A percentile compares a stretch with the other conserved stretches of the same genome.
These are phyloP conservation scores for Trypanosoma melophagium DNA, from an alignment of 208 protist species.

Conservation along the genomic window DNA sequence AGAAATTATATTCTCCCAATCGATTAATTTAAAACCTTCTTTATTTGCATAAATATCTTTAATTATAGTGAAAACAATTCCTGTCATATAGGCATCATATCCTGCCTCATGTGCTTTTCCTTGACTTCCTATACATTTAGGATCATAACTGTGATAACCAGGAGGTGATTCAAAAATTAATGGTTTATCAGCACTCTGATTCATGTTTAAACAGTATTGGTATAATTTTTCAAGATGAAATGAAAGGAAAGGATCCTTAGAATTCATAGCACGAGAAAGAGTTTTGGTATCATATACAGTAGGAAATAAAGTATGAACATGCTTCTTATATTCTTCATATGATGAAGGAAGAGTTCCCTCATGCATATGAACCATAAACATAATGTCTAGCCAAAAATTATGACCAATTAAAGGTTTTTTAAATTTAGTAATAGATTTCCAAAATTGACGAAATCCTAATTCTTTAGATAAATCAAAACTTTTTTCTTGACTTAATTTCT, in stretches of 20 bases:
- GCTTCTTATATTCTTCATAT: conserved; percentile 57
- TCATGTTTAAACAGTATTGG: conserved; percentile 32
- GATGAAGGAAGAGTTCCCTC: conserved; percentile 38
- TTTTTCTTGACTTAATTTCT: neutral
- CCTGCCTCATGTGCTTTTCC: conserved; percentile 63
- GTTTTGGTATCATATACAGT: conserved; percentile 77
- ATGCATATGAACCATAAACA: conserved; percentile 87
- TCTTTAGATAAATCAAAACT: neutral
- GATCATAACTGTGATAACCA: conserved; percentile 61
- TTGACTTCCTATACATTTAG: conserved; percentile 17
- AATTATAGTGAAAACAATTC: conserved; percentile 44
- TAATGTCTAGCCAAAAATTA: conserved; percentile 78
- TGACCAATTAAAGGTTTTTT: conserved; percentile 79
- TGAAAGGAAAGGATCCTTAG: conserved; percentile 16
- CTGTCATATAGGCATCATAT: conserved; percentile 83
- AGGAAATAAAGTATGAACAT: conserved; percentile 37
- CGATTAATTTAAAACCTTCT: conserved; percentile 3
- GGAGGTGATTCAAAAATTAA: conserved; percentile 36
- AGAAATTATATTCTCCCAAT: conserved; percentile 54
- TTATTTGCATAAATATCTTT: conserved; percentile 24
- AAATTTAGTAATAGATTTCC: conserved; percentile 58
- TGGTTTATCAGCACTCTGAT: neutral
- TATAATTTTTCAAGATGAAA: conserved; percentile 49
- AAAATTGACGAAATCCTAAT: conserved; percentile 63
- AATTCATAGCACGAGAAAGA: conserved; percentile 27